Conservation (phyloP, 1,284 basidiomycete genomes). For the Boletellus deceptivus region DNA sequence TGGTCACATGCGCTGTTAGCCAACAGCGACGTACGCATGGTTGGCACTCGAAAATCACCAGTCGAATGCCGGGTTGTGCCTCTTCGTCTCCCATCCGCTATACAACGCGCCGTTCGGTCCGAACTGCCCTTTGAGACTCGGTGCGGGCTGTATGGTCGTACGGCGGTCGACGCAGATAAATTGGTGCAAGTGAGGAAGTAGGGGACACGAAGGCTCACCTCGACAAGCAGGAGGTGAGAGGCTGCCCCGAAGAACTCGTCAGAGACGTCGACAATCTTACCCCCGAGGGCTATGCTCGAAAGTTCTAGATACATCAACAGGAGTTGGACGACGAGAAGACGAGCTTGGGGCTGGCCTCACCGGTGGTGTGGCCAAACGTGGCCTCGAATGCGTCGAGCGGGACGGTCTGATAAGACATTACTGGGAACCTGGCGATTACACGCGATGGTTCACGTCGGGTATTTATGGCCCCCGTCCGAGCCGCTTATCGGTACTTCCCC, state of each 20-base stretch:
- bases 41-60: conserved; percentile 56
- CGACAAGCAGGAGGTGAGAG: conserved; percentile 78
- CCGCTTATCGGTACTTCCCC: too few species aligned
- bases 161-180: background rate
- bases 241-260: conserved; percentile 97
- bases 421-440: background rate
- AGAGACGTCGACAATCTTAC: conserved; percentile 71
- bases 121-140: conserved; percentile 88
- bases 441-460: background rate
- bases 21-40: background rate
- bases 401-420: conserved; percentile 24
- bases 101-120: conserved; percentile 94
- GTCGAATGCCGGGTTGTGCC: conserved; percentile 88
- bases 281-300: conserved; percentile 86
- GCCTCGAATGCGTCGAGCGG: conserved; percentile 28
- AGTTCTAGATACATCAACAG: conserved; percentile 59
- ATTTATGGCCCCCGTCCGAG: background rate
- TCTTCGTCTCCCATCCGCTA: conserved; percentile 91
- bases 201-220: conserved; percentile 46
- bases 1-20: background rate
- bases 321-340: too few species aligned
- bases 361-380: conserved; percentile 57
- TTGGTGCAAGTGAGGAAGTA: background rate
- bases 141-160: conserved; percentile 56
- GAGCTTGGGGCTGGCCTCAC: conserved; percentile 35